Conservation (phyloP, 176 grass and related monocot species). For the Oryza officinalis region DNA sequence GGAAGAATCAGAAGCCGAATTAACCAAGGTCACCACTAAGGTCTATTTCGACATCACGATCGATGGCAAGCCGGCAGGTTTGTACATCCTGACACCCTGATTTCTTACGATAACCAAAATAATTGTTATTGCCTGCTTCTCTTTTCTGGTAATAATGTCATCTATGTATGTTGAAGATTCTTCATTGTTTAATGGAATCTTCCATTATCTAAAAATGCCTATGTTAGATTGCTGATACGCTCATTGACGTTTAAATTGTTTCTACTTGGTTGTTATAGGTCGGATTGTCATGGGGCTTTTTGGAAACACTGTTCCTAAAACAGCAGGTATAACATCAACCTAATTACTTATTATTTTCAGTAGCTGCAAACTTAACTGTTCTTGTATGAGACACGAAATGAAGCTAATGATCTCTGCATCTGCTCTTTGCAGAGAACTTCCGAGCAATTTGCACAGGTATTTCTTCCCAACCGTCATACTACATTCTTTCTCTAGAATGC, state of each 20-base stretch:
- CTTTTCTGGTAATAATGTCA: not conserved
- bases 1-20: constrained; percentile 52
- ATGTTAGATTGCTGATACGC: not conserved
- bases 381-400: not conserved
- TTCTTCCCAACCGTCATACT: not conserved
- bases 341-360: not conserved
- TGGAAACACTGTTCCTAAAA: constrained; percentile 91
- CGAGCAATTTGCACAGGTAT: constrained; percentile 95
- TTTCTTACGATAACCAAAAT: not conserved
- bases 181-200: no score
- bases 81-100: not conserved
- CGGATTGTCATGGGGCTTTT: constrained; percentile 96
- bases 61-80: constrained; percentile 86
- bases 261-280: constrained; percentile 52
- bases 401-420: constrained; percentile 17
- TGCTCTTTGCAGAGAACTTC: constrained; percentile 76
- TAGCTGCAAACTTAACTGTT: not conserved
- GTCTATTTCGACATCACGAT: constrained; percentile 94
- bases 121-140: not conserved
- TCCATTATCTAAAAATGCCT: no score
- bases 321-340: constrained; percentile 63
- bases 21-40: constrained; percentile 86
- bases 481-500: not conserved
- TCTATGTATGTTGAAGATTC: not conserved
- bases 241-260: not conserved